phyloP scores from a whole-genome alignment of 805 yeast genomes.

The Nakazawaea populi region DNA sequence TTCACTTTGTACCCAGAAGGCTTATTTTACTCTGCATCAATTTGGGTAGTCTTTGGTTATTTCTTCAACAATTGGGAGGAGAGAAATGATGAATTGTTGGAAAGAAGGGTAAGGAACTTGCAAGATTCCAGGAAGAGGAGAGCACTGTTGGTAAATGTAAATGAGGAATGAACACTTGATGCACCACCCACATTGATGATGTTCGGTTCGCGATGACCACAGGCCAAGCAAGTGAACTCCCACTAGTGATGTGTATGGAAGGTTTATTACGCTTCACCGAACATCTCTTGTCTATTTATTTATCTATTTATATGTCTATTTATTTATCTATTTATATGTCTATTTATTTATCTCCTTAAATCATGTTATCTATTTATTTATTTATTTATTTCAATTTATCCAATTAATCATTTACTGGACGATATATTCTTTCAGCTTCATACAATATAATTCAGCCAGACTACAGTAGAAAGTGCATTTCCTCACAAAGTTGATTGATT shows the following conservation, averaged over 20 bases:
- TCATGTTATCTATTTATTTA: background rate
- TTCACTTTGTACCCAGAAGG: conserved; percentile 31
- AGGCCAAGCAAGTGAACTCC: too few species aligned
- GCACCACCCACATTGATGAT: too few species aligned
- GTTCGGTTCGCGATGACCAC: too few species aligned
- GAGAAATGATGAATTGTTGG: conserved; percentile 30
- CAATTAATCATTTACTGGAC: background rate
- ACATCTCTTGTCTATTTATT: background rate
- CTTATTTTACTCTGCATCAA: conserved; percentile 35
- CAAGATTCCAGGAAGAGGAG: conserved; percentile 29
- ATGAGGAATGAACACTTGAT: background rate
- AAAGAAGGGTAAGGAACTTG: conserved; percentile 29
- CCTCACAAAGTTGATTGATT: too few species aligned
- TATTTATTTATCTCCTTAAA: background rate
- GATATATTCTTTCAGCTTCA: too few species aligned
- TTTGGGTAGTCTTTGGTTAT: conserved; percentile 38
- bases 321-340: background rate
- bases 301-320: background rate
- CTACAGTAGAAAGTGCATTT: too few species aligned
- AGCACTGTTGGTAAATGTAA: conserved; percentile 9
- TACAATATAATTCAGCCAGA: too few species aligned
- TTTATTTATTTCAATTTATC: background rate
- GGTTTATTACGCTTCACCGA: too few species aligned
- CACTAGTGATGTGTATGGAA: too few species aligned
- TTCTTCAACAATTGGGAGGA: conserved; percentile 31